Evolutionary conservation across 768 basidiomycete species (phyloP), one percentile per base, ranked within the genome.

Genomic region (Suillus occidentalis): DNA sequence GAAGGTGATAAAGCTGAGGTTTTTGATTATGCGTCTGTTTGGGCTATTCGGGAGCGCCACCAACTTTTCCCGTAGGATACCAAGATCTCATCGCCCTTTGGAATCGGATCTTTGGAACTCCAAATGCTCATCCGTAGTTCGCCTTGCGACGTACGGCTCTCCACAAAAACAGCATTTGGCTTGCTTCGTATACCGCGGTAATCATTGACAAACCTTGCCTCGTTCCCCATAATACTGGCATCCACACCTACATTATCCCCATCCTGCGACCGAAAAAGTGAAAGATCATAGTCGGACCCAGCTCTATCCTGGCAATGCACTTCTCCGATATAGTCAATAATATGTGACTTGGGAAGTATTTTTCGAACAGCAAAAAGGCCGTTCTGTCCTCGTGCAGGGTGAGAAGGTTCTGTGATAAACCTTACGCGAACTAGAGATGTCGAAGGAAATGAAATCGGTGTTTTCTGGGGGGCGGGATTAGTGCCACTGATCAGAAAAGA

Each of bases 181-280:
- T 80, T 88, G 28, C 75, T 73, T 58, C 73, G 78, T n/a, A 95
- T 81, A 3, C 94, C 92, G 63, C 95, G 84, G 76, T 90, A 98
- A 79, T 97, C 95, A 70, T 97, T 97, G 65, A 94, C 82, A 73
- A 97, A 95, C 71, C 95, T 81, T 1, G 89, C 90, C 75, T 95
- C 92, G 76, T 96, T 97, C 36, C 95, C 95, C 80, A 85, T 85
- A 3, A 52, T 68, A 36, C 80, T 80, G 22, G 94, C 94, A 73
- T 97, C 95, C 47, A 92, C 81, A 1, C 94, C 95, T 22, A 95
- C 84, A 70, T 81, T 89, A 47, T 84, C 72, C 9, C 85, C 86
- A 60, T 82, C 80, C 63, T 79, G 76, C 59, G 83, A 77, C 42
- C 87, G 89, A 73, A 84, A 81, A n/a, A 97, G 82, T 16, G 89